Base-by-base conservation (phyloP, 2,329 filamentous ascomycete species). In the Diaporthe batatas region DNA sequence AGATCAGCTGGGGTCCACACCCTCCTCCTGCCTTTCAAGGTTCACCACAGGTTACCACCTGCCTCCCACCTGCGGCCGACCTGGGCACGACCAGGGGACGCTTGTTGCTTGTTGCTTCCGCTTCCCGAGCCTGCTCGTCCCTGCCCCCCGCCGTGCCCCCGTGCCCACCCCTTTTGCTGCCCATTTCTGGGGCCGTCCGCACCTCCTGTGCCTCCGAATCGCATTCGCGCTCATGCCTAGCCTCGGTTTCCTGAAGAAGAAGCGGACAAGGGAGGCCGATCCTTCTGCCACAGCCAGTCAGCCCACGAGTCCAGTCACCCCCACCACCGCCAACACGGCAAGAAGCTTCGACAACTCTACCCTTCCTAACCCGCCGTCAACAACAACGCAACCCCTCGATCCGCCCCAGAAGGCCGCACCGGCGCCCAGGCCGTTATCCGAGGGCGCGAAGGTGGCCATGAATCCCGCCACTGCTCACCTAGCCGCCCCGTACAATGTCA, bases 231-330 rank as follows among this genome's bases (percentile, higher is more conserved):
- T 80, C 75, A 98, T 99, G 96, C 96, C 95, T 91, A 94, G 91
- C 84, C 90, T 98, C 88, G 94, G 94, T 84, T 95, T 98, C 82
- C 91, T 98, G 82, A 98, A 98, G 90, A 98, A 98, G 91, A 98
- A 97, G 90, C 92, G 95, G 90, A 97, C 95, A 86, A 97, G 95
- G 91, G 95, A 98, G 87, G 88, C 90, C 82, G 91, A 94, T 82
- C 89, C 88, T 78, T 59, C 69, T 49, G 90, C 91, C 80, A 87
- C 91, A 79, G 87, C 88, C 77, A 92, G 89, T 80, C 89, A 92
- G 82, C 88, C 90, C 77, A 88, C 87, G 76, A 91, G 90, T 79
- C 89, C 90, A 74, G 85, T 91, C 78, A 91, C 91, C 74, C 88
- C 90, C 74, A 87, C 87, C 75, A 53, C 55, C 36, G 12, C 36